A percentile compares a stretch with the other conserved stretches of the same genome.
Evolutionary conservation across 768 basidiomycete species (phyloP).

Genomic region (Daedaleopsis nitida): DNA sequence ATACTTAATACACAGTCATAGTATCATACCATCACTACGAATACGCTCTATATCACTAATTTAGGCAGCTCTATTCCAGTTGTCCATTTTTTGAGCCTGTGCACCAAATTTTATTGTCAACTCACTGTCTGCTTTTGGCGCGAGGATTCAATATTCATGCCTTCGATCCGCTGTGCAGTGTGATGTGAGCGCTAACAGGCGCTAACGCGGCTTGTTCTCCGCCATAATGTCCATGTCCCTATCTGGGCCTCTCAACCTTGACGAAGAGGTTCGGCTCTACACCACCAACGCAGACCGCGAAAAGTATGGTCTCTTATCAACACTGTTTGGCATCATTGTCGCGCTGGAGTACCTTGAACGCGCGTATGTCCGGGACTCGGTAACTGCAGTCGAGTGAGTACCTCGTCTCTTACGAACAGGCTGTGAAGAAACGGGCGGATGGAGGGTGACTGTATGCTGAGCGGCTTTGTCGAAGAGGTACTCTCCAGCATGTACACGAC

Average conservation of each 20-base stretch:
- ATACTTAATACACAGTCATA: too few relatives aligned
- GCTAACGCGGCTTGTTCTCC: slow-evolving; percentile 1
- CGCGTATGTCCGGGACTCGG: slow-evolving; percentile 92
- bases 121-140: too few relatives aligned
- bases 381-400: slow-evolving; percentile 85
- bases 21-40: too few relatives aligned
- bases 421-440: too few relatives aligned
- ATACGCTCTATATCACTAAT: too few relatives aligned
- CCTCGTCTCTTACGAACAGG: neutral
- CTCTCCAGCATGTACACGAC: slow-evolving; percentile 90
- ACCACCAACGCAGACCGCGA: slow-evolving; percentile 88
- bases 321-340: slow-evolving; percentile 89
- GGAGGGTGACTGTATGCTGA: slow-evolving; percentile 25
- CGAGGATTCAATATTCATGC: too few relatives aligned
- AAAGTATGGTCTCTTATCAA: slow-evolving; percentile 83
- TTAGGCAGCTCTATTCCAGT: too few relatives aligned
- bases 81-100: too few relatives aligned
- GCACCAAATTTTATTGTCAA: too few relatives aligned
- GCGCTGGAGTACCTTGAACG: slow-evolving; percentile 93
- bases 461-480: slow-evolving; percentile 63
- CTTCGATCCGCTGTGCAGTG: too few relatives aligned
- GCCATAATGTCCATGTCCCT: slow-evolving; percentile 40
- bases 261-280: slow-evolving; percentile 92
- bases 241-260: slow-evolving; percentile 58
- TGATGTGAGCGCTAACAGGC: slow-evolving; percentile 11